phyloP scores from a whole-genome alignment of 495 filamentous ascomycete species.

The Penicillium chermesinum region DNA sequence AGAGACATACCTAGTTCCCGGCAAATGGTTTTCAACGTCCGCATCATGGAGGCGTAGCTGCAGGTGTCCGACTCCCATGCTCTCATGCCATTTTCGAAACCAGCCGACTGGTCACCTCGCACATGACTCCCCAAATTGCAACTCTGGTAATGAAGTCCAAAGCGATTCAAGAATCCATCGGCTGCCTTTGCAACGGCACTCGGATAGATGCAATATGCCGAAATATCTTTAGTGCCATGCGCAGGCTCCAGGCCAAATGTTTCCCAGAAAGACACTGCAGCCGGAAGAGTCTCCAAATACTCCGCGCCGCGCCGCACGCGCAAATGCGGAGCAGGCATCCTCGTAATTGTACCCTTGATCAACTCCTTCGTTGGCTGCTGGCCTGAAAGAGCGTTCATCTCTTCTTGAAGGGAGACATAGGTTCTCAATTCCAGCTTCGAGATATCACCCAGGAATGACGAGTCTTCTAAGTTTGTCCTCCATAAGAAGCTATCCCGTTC shows the following conservation, averaged over 20 bases:
- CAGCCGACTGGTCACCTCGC: conserved; percentile 46
- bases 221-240: conserved; percentile 72
- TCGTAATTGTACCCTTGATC: conserved; percentile 28
- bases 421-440: conserved; percentile 35
- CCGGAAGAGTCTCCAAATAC: conserved; percentile 69
- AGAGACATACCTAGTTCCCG: conserved; percentile 37
- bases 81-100: conserved; percentile 56
- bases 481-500: conserved; percentile 24
- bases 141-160: conserved; percentile 70
- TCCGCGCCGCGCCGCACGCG: conserved; percentile 72
- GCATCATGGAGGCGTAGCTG: conserved; percentile 32
- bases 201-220: conserved; percentile 76
- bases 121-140: conserved; percentile 71
- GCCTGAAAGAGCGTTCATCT: conserved; percentile 7
- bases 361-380: conserved; percentile 26
- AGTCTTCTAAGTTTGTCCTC: conserved; percentile 26
- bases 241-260: conserved; percentile 76
- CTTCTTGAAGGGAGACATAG: conserved; percentile 36
- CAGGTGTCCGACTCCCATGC: conserved; percentile 39
- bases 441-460: conserved; percentile 25
- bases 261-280: conserved; percentile 86
- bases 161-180: conserved; percentile 63
- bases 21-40: conserved; percentile 34
- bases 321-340: conserved; percentile 58
- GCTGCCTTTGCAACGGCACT: conserved; percentile 52